Conservation (phyloP, 768 basidiomycete genomes). For the Pholiota microspora region DNA sequence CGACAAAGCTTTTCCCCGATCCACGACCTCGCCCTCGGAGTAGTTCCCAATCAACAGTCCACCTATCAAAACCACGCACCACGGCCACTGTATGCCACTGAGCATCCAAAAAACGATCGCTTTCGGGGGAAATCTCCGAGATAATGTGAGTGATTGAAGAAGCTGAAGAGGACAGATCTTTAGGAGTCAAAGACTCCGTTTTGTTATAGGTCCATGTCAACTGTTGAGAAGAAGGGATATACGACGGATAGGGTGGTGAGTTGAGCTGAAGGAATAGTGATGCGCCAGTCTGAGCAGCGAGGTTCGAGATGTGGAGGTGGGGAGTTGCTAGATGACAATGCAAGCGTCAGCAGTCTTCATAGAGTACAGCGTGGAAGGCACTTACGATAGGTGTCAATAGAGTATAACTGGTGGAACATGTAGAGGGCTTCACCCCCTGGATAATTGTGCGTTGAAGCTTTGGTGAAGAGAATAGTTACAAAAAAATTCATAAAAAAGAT, state of each 20-base stretch:
- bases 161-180: slow-evolving; percentile 34
- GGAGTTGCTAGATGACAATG: slow-evolving; percentile 14
- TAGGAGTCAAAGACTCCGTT: slow-evolving; percentile 60
- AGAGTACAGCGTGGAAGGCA: neutral
- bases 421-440: slow-evolving; percentile 81
- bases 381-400: slow-evolving; percentile 21
- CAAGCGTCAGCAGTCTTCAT: too few relatives aligned
- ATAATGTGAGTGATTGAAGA: slow-evolving; percentile 62
- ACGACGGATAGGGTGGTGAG: slow-evolving; percentile 47
- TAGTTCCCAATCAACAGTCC: slow-evolving; percentile 27
- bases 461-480: slow-evolving; percentile 50
- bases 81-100: slow-evolving; percentile 43
- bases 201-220: slow-evolving; percentile 74
- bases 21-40: slow-evolving; percentile 16
- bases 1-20: slow-evolving; percentile 14
- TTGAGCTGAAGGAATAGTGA: slow-evolving; percentile 81
- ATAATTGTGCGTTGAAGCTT: slow-evolving; percentile 75
- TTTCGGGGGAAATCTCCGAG: slow-evolving; percentile 40
- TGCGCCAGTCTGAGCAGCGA: slow-evolving; percentile 88
- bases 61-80: slow-evolving; percentile 44
- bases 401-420: slow-evolving; percentile 54
- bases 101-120: slow-evolving; percentile 15
- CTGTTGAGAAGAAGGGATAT: slow-evolving; percentile 7
- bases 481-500: slow-evolving; percentile 53
- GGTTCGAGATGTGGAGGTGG: slow-evolving; percentile 79